Conservation (phyloP, 495 filamentous ascomycete species). For the Talaromyces liani region DNA sequence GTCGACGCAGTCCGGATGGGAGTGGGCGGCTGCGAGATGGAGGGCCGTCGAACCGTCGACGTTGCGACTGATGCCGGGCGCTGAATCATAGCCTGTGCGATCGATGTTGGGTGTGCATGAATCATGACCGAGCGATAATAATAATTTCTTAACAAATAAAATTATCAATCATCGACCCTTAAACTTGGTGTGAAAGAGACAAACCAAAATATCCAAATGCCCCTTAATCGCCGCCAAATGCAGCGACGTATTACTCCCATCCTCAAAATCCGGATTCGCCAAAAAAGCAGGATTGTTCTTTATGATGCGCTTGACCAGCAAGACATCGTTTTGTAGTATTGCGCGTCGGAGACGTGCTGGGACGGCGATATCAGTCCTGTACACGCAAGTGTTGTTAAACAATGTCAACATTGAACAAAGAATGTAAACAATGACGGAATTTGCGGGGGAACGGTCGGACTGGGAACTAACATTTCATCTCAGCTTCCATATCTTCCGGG, state of each 20-base stretch:
- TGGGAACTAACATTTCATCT: constrained; percentile 5
- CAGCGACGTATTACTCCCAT: constrained; percentile 62
- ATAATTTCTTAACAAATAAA: constrained; percentile 19
- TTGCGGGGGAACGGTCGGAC: background rate
- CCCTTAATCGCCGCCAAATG: constrained; percentile 68
- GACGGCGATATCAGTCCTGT: constrained; percentile 36
- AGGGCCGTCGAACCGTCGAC: constrained; percentile 64
- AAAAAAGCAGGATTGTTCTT: constrained; percentile 57
- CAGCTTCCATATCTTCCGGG: constrained; percentile 5
- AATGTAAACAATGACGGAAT: constrained; percentile 1
- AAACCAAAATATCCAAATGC: constrained; percentile 51
- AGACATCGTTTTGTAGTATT: constrained; percentile 62
- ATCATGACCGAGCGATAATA: constrained; percentile 52
- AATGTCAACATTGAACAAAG: too few species aligned
- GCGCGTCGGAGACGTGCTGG: constrained; percentile 62
- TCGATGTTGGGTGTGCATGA: constrained; percentile 8
- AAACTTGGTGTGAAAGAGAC: constrained; percentile 1
- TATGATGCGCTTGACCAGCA: constrained; percentile 66
- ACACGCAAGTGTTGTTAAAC: too few species aligned
- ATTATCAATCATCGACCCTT: background rate
- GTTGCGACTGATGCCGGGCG: constrained; percentile 55
- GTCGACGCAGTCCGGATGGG: constrained; percentile 54
- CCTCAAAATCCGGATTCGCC: constrained; percentile 60
- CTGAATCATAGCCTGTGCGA: constrained; percentile 22
- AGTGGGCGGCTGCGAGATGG: constrained; percentile 46